Conservation (phyloP, 495 filamentous ascomycete species). For the Penicillium alfredii region DNA sequence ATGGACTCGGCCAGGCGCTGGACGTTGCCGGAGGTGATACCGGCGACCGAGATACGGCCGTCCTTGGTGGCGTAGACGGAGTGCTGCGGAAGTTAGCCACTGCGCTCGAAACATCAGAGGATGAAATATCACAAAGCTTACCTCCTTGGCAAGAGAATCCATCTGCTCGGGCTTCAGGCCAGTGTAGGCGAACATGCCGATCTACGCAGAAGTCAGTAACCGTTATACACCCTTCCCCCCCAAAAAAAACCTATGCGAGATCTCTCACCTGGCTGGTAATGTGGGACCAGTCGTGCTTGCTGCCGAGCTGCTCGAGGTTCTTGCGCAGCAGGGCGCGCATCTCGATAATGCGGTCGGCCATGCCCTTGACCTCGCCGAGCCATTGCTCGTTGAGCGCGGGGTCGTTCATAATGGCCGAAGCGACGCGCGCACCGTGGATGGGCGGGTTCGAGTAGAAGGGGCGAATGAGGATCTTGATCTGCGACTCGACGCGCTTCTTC, state of each 20-base stretch:
- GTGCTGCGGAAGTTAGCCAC: constrained; percentile 48
- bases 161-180: constrained; percentile 90
- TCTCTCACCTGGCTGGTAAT: constrained; percentile 77
- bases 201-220: constrained; percentile 44
- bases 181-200: constrained; percentile 99
- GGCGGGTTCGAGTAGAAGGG: constrained; percentile 98
- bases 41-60: constrained; percentile 94
- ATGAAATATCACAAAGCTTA: constrained; percentile 24
- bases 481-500: constrained; percentile 93
- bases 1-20: constrained; percentile 90
- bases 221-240: too few relatives aligned
- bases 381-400: constrained; percentile 83
- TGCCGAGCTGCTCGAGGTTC: constrained; percentile 89
- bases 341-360: constrained; percentile 98
- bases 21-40: constrained; percentile 90
- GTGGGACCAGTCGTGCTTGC: constrained; percentile 96
- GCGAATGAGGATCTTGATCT: constrained; percentile 96
- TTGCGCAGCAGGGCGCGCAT: constrained; percentile 91
- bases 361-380: constrained; percentile 94
- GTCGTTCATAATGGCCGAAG: constrained; percentile 87
- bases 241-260: too few relatives aligned
- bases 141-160: constrained; percentile 85
- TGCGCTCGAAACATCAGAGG: background rate
- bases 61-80: constrained; percentile 98
- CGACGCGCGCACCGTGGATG: constrained; percentile 90